Conservation (phyloP, 148 eudicot species). For the Cornus florida region DNA sequence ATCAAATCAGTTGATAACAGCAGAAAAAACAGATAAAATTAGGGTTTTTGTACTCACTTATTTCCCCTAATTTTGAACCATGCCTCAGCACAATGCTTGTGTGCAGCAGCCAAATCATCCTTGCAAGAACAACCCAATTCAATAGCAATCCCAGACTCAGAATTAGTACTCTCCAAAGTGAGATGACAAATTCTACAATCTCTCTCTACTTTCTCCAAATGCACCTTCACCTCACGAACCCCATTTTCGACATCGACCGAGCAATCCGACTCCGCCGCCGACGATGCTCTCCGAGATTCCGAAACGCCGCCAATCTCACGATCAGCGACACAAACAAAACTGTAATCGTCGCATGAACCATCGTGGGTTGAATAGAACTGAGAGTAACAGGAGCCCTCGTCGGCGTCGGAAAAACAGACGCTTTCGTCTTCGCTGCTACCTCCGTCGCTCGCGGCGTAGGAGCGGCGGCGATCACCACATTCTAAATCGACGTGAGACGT, state of each 20-base stretch:
- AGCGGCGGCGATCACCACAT: slow-evolving; percentile 24
- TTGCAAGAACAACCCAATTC: slow-evolving; percentile 72
- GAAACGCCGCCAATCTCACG: slow-evolving; percentile 10
- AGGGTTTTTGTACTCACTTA: slow-evolving; percentile 39
- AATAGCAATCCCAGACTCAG: slow-evolving; percentile 40
- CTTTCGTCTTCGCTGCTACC: slow-evolving; percentile 25
- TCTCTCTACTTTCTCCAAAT: slow-evolving; percentile 31
- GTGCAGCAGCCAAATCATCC: slow-evolving; percentile 74
- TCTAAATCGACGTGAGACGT: slow-evolving; percentile 41
- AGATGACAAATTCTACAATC: slow-evolving; percentile 70
- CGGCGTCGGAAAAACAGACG: slow-evolving; percentile 35
- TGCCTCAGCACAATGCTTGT: slow-evolving; percentile 63
- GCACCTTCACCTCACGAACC: slow-evolving; percentile 17
- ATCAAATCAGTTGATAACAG: background rate
- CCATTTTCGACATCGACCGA: slow-evolving; percentile 31
- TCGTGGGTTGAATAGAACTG: slow-evolving; percentile 43
- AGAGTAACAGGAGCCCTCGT: slow-evolving; percentile 38
- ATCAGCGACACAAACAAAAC: slow-evolving; percentile 14
- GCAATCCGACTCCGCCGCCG: slow-evolving; percentile 28
- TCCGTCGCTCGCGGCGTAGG: background rate
- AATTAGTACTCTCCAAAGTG: slow-evolving; percentile 34
- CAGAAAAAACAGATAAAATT: background rate
- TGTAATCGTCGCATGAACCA: slow-evolving; percentile 23
- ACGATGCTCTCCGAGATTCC: slow-evolving; percentile 19
- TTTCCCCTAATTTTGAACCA: slow-evolving; percentile 77